A percentile compares a stretch with the other conserved stretches of the same genome.
These are phyloP conservation scores for Penicillium fimorum DNA, from an alignment of 495 filamentous ascomycete species.

Conservation along the genomic window DNA sequence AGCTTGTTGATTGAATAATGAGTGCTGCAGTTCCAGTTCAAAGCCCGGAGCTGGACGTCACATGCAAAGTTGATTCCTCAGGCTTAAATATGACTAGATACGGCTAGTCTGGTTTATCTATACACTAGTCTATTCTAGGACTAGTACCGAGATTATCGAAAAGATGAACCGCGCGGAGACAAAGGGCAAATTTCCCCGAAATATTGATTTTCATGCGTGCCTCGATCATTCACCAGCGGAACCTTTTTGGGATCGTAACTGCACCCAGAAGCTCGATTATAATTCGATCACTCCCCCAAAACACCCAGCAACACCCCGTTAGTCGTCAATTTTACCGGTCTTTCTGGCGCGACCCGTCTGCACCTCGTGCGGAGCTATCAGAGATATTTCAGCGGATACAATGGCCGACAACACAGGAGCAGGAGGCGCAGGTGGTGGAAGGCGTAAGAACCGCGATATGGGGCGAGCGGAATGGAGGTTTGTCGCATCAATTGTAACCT, in stretches of 20 bases:
- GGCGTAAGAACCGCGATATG: conserved; percentile 63
- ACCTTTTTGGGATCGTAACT: conserved; percentile 10
- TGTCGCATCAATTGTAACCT: conserved; percentile 17
- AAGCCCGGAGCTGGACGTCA: conserved; percentile 15
- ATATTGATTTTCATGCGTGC: conserved; percentile 25
- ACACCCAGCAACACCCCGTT: not conserved
- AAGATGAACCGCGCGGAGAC: conserved; percentile 9
- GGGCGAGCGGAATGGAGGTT: conserved; percentile 67
- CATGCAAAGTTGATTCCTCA: conserved; percentile 17
- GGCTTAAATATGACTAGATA: not conserved
- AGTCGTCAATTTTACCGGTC: conserved; percentile 2
- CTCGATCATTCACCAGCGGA: conserved; percentile 18
- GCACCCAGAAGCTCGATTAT: not conserved
- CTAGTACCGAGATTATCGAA: conserved; percentile 8
- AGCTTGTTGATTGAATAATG: conserved; percentile 6
- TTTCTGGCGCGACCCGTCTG: conserved; percentile 10
- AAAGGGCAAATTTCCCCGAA: conserved; percentile 1
- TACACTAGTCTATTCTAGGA: not conserved
- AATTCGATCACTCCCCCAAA: not conserved
- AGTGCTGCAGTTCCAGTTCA: conserved; percentile 7
- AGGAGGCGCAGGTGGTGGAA: conserved; percentile 40
- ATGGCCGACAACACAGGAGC: conserved; percentile 44
- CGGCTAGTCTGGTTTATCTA: not conserved
- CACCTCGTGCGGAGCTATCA: conserved; percentile 18
- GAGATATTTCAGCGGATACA: conserved; percentile 28